phyloP scores from a whole-genome alignment of 1,139 yeast genomes.

The Cylindricascospora bacillispora region DNA sequence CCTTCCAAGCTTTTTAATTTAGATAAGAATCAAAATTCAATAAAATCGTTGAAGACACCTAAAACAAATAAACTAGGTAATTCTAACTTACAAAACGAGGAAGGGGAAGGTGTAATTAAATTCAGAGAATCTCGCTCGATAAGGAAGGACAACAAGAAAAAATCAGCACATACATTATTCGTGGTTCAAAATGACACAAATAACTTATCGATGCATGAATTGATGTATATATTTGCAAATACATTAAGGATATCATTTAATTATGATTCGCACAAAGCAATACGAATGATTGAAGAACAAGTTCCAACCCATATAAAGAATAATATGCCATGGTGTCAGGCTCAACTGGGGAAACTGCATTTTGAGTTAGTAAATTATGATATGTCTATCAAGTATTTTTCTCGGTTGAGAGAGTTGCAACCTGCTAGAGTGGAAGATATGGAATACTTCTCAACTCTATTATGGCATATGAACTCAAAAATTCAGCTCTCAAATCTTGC shows the following conservation, averaged over 20 bases:
- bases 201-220: conserved; percentile 18
- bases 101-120: no score
- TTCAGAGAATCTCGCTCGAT: no score
- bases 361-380: conserved; percentile 82
- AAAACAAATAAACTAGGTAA: no score
- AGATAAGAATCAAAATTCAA: conserved; percentile 4
- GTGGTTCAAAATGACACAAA: no score
- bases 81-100: no score
- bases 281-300: conserved; percentile 50
- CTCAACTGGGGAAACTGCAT: conserved; percentile 67
- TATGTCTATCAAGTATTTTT: conserved; percentile 56
- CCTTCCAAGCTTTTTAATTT: conserved; percentile 18
- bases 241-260: conserved; percentile 51
- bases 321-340: conserved; percentile 76
- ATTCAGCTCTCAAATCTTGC: conserved; percentile 72
- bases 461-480: conserved; percentile 87
- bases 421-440: conserved; percentile 77
- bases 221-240: conserved; percentile 52
- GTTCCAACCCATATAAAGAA: conserved; percentile 42
- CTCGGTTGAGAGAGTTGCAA: conserved; percentile 51
- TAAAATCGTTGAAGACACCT: conserved; percentile 17
- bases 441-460: conserved; percentile 80
- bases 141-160: no score
- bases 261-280: conserved; percentile 74
- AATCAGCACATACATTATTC: no score